These are phyloP conservation scores for Podaxis carcinomalis DNA, from an alignment of 768 basidiomycete species.

Conservation along the genomic window DNA sequence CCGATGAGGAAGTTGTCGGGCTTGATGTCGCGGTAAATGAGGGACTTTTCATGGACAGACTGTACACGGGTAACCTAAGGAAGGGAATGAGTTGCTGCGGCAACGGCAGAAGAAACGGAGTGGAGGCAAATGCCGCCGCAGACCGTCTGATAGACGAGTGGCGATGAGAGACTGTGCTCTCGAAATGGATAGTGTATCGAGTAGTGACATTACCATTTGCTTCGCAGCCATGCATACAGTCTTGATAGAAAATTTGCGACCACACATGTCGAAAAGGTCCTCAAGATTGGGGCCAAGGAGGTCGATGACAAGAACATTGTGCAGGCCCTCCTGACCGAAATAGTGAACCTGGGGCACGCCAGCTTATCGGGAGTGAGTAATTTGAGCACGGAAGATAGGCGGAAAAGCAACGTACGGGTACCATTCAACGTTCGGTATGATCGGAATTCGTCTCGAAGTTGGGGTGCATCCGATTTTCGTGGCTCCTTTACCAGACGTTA, in stretches of 20 bases:
- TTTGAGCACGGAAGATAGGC: conserved; percentile 4
- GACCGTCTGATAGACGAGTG: background rate
- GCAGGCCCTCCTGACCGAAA: conserved; percentile 97
- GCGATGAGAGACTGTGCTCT: background rate
- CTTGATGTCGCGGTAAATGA: conserved; percentile 99
- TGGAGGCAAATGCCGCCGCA: background rate
- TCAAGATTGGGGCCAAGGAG: conserved; percentile 96
- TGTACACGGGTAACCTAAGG: conserved; percentile 90
- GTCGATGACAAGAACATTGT: conserved; percentile 94
- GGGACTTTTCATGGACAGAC: conserved; percentile 95
- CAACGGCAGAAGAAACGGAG: background rate
- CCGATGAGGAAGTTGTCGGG: conserved; percentile 99
- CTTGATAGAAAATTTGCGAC: conserved; percentile 96
- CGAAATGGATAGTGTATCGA: background rate
- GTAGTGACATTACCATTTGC: conserved; percentile 77
- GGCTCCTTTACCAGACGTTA: conserved; percentile 58
- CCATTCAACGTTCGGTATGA: conserved; percentile 94
- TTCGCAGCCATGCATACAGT: conserved; percentile 99
- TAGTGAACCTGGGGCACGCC: conserved; percentile 98
- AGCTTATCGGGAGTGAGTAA: conserved; percentile 40
- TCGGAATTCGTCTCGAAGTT: conserved; percentile 94
- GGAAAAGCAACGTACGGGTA: conserved; percentile 56
- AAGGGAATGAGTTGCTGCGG: conserved; percentile 5
- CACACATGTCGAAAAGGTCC: conserved; percentile 98
- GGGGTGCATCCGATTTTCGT: conserved; percentile 96